A percentile compares a stretch with the other conserved stretches of the same genome.
Conservation (phyloP, 108 stramenopile species). For the Fistulifera pelliculosa region DNA sequence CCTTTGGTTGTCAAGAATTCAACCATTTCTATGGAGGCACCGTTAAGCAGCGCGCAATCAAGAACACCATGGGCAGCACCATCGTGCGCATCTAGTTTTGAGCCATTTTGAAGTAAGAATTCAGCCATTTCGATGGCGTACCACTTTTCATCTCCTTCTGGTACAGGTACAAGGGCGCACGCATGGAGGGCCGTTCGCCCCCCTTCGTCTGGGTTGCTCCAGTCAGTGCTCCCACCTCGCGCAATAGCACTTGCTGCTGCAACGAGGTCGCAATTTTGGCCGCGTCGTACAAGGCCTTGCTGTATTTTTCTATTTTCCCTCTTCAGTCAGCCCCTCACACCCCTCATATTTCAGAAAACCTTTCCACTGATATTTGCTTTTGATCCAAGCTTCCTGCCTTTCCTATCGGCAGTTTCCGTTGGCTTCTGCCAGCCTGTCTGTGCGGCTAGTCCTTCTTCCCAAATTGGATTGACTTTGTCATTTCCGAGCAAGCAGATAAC, state of each 20-base stretch:
- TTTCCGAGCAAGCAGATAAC: conserved; percentile 63
- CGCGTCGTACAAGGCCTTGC: conserved; percentile 52
- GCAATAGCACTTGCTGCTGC: conserved; percentile 55
- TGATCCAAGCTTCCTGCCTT: conserved; percentile 82
- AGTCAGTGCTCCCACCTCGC: conserved; percentile 67
- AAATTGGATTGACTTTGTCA: conserved; percentile 63
- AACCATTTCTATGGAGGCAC: conserved; percentile 63
- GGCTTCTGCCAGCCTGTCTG: conserved; percentile 84
- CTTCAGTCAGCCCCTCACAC: conserved; percentile 39
- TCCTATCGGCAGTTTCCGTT: conserved; percentile 30
- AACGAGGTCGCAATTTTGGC: conserved; percentile 47
- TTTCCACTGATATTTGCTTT: conserved; percentile 81
- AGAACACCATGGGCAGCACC: conserved; percentile 46
- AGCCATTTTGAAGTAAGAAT: conserved; percentile 67
- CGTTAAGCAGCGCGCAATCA: conserved; percentile 55
- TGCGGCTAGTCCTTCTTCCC: conserved; percentile 65
- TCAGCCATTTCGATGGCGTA: conserved; percentile 71
- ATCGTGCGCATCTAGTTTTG: conserved; percentile 55
- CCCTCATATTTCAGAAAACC: conserved; percentile 62
- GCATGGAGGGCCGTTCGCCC: conserved; percentile 51
- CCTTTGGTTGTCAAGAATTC: conserved; percentile 52
- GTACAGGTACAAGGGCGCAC: conserved; percentile 36
- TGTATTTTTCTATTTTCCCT: conserved; percentile 55
- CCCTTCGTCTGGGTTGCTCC: conserved; percentile 52
- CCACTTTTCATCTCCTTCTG: conserved; percentile 33